phyloP scores from a whole-genome alignment of 345 rosid genomes.

The Brassica rapa region DNA sequence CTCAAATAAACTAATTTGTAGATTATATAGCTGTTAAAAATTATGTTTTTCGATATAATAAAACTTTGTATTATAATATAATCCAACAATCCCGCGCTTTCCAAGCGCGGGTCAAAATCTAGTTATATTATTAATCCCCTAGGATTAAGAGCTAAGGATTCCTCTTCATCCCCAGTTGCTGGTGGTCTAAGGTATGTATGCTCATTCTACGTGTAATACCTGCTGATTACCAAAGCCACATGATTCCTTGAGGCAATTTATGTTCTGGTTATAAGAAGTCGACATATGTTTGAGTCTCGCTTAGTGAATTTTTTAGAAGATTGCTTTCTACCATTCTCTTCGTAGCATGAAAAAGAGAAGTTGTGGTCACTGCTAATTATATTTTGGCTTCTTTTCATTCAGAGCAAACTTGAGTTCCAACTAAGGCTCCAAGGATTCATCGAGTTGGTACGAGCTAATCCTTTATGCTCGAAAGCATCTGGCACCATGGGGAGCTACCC shows the following conservation, averaged over 20 bases:
- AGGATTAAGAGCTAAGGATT: too few relatives aligned
- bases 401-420: constrained; percentile 97
- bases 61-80: too few relatives aligned
- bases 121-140: too few relatives aligned
- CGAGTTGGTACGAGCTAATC: constrained; percentile 85
- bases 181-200: constrained; percentile 59
- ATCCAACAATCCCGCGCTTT: too few relatives aligned
- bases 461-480: constrained; percentile 79
- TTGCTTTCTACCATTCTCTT: background rate
- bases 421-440: constrained; percentile 94
- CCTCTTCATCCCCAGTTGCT: too few relatives aligned
- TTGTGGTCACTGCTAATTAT: constrained; percentile 3
- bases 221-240: background rate
- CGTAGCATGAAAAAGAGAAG: background rate
- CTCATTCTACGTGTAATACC: background rate
- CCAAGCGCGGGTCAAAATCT: too few relatives aligned
- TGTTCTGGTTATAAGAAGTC: too few relatives aligned
- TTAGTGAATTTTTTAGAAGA: background rate
- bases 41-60: too few relatives aligned
- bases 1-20: too few relatives aligned
- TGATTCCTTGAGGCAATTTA: too few relatives aligned
- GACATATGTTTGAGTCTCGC: background rate
- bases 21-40: too few relatives aligned
- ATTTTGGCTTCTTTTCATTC: constrained; percentile 17
- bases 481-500: constrained; percentile 82